Evolutionary conservation across 768 basidiomycete genomes (phyloP).

Genomic region (Termitomyces sp.): DNA sequence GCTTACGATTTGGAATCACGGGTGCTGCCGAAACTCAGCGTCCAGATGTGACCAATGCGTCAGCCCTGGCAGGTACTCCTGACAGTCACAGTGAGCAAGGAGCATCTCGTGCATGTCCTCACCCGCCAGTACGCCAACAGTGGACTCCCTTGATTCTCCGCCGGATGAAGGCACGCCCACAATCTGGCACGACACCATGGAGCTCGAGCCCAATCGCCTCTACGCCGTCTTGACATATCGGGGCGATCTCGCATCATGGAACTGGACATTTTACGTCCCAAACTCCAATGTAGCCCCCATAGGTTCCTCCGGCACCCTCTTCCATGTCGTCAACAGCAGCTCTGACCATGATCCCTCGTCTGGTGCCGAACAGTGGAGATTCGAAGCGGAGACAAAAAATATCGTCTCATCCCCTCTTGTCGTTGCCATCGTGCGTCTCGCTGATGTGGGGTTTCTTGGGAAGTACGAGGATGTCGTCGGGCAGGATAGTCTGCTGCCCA

Average conservation of each 20-base stretch:
- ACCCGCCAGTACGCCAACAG: neutral
- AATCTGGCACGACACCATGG: slow-evolving; percentile 2
- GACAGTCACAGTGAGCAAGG: neutral
- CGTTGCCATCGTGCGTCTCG: slow-evolving; percentile 38
- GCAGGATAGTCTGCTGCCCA: slow-evolving; percentile 32
- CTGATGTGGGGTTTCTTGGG: slow-evolving; percentile 36
- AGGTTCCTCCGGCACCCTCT: slow-evolving; percentile 36
- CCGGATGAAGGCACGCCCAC: neutral
- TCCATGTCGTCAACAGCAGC: slow-evolving; percentile 33
- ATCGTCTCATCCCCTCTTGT: slow-evolving; percentile 33
- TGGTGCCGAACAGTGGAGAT: slow-evolving; percentile 27
- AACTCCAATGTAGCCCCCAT: slow-evolving; percentile 32
- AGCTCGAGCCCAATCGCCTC: slow-evolving; percentile 33
- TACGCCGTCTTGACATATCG: slow-evolving; percentile 41
- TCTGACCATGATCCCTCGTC: slow-evolving; percentile 14
- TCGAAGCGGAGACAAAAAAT: slow-evolving; percentile 30
- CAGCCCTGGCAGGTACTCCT: neutral
- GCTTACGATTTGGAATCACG: neutral
- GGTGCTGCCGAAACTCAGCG: neutral
- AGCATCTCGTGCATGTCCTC: neutral
- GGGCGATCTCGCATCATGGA: slow-evolving; percentile 42
- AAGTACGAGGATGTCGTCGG: slow-evolving; percentile 37
- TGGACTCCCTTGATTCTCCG: neutral
- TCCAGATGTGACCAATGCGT: neutral
- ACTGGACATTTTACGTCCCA: slow-evolving; percentile 45